Conservation (phyloP, 2,329 filamentous ascomycete genomes). For the Aureobasidium subglaciale region DNA sequence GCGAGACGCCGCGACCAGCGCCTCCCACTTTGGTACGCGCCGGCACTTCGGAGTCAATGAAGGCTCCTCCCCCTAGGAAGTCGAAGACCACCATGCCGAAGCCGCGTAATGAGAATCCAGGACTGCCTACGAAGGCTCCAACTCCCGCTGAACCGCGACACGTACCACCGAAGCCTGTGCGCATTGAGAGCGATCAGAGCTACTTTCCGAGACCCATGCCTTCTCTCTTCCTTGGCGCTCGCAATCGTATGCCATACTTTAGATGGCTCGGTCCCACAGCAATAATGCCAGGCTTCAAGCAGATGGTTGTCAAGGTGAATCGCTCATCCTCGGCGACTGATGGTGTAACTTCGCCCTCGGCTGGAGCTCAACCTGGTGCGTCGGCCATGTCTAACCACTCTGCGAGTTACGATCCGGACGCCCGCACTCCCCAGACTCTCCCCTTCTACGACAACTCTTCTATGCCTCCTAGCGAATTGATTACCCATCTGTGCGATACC, state of each 20-base stretch:
- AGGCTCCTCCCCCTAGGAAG: neutral
- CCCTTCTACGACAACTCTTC: constrained; percentile 73
- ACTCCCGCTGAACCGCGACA: neutral
- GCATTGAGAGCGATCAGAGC: neutral
- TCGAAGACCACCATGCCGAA: neutral
- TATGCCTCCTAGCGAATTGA: constrained; percentile 64
- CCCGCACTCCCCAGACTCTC: constrained; percentile 36
- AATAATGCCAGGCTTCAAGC: constrained; percentile 86
- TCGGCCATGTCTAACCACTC: constrained; percentile 20
- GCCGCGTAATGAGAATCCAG: neutral
- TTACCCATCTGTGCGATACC: constrained; percentile 67
- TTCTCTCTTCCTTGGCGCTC: constrained; percentile 28
- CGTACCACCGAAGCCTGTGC: neutral
- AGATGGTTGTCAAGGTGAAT: constrained; percentile 77
- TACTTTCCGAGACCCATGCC: neutral
- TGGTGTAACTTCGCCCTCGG: constrained; percentile 21
- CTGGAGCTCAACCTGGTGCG: constrained; percentile 3
- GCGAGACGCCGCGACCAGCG: neutral
- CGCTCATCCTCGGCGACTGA: constrained; percentile 39
- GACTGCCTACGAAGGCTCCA: too few species aligned
- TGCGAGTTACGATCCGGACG: constrained; percentile 22
- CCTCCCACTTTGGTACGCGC: neutral
- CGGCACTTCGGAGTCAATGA: neutral
- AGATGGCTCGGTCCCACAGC: constrained; percentile 86
- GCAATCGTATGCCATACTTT: constrained; percentile 75